Evolutionary conservation across 495 filamentous ascomycete genomes (phyloP), one percentile per base, ranked within the genome.

Genomic region (Apiosordaria backusii): DNA sequence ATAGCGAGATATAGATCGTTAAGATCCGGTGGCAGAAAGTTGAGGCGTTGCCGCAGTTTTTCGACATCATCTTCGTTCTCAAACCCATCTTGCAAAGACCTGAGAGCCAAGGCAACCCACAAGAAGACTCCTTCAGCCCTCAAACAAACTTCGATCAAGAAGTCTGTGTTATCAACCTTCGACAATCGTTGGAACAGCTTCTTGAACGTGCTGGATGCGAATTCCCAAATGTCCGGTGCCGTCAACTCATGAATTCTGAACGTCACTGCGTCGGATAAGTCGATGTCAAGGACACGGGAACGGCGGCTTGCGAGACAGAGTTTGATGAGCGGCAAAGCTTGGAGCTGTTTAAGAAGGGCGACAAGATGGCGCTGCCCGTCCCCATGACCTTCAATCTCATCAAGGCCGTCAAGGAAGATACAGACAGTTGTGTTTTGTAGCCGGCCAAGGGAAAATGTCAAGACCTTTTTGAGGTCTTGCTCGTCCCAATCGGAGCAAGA

Each of bases 331-430:
- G 62, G 15, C n/a, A 57, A 26, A 9, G 62, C 5, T 40, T 35
- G 26, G 4, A 61, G 0, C 4, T 59, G 13, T 27, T 24, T n/a
- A 24, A 55, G 15, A 16, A 53, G 7, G 27, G 16, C 16, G n/a
- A 66, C 6, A 19, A 55, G 22, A 7, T n/a, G 52, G 9, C 18
- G 16, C 18, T 54, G 50, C 21, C 10, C 19, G 4, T 55, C 25
- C 4, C 57, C 45, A 9, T 16, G 27, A 24, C 22, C 25, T 24
- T 63, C 54, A 60, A 64, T 67, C 25, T 67, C 66, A 5, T 64
- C 66, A 24, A 67, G 66, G 0, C 66, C 61, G n/a, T 67, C 61
- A 0, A 67, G 7, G 19, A 67, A 64, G 2, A 67, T n/a, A 52
- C 60, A 63, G 13, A 63, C 18, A 0, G 6, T n/a, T 4, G 21